Evolutionary conservation across 169 alveolate genomes (phyloP).

Genomic region (Plasmodium coatneyi): DNA sequence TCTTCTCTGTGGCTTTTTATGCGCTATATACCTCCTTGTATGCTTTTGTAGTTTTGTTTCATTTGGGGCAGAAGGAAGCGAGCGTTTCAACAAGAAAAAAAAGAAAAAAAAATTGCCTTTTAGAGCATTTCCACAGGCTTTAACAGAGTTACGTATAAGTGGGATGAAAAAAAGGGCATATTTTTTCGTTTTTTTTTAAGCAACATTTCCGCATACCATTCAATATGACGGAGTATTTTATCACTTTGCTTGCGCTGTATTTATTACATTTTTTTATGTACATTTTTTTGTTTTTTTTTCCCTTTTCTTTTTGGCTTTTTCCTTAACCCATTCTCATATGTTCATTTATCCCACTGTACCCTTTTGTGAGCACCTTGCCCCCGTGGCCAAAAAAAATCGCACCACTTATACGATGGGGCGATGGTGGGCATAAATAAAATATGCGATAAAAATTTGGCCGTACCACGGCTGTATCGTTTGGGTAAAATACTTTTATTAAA

Average conservation of each 20-base stretch:
- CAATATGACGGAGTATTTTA: background rate
- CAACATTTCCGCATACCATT: background rate
- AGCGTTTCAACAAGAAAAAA: background rate
- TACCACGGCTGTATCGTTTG: background rate
- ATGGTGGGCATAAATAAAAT: background rate
- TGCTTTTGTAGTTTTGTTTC: background rate
- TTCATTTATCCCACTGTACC: background rate
- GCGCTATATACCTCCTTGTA: background rate
- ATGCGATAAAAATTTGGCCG: background rate
- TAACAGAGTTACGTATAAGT: background rate
- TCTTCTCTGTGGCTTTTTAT: background rate
- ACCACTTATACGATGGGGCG: background rate
- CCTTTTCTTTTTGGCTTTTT: background rate
- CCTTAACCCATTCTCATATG: background rate
- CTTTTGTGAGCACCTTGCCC: background rate
- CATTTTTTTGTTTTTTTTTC: background rate
- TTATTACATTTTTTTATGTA: background rate
- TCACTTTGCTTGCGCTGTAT: background rate
- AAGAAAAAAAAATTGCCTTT: background rate
- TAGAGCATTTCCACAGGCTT: background rate
- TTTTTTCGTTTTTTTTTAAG: background rate
- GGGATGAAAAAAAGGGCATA: background rate
- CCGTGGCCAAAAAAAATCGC: background rate
- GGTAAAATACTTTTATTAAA: background rate
- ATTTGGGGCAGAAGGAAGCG: background rate